phyloP scores from a whole-genome alignment of 768 basidiomycete species.

The Flagelloscypha sp. region DNA sequence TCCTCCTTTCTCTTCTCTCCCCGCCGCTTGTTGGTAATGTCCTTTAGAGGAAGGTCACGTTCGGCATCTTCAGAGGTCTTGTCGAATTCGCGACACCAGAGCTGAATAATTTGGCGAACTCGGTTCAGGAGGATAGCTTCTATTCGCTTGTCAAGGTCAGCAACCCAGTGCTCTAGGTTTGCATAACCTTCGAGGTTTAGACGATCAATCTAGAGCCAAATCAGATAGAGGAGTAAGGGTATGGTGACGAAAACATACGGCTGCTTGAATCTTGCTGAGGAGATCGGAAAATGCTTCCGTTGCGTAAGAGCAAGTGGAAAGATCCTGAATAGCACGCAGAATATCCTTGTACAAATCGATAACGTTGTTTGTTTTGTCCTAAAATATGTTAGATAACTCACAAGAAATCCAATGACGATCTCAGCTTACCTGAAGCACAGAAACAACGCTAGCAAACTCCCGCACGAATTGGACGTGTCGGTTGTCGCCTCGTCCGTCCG shows the following conservation, averaged over 20 bases:
- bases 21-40: constrained; percentile 56
- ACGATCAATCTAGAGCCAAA: constrained; percentile 63
- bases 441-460: constrained; percentile 90
- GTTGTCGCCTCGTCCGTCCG: constrained; percentile 71
- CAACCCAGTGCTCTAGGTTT: constrained; percentile 89
- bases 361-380: constrained; percentile 93
- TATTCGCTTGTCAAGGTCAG: constrained; percentile 74
- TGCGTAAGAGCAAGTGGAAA: constrained; percentile 80
- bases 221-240: constrained; percentile 1
- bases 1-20: constrained; percentile 76
- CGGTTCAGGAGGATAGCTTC: constrained; percentile 73
- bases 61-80: constrained; percentile 61
- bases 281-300: constrained; percentile 75
- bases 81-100: constrained; percentile 87
- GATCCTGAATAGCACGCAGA: constrained; percentile 74
- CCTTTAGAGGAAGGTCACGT: constrained; percentile 44
- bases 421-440: constrained; percentile 66
- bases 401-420: neutral
- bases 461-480: constrained; percentile 90
- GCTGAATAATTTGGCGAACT: constrained; percentile 66
- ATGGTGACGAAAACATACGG: constrained; percentile 39
- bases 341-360: constrained; percentile 90
- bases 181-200: constrained; percentile 94
- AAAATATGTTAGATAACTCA: constrained; percentile 5
- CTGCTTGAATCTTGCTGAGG: constrained; percentile 73